These are phyloP conservation scores for Calamus simplicifolius DNA, from an alignment of 176 grass and related monocot species.

Conservation along the genomic window DNA sequence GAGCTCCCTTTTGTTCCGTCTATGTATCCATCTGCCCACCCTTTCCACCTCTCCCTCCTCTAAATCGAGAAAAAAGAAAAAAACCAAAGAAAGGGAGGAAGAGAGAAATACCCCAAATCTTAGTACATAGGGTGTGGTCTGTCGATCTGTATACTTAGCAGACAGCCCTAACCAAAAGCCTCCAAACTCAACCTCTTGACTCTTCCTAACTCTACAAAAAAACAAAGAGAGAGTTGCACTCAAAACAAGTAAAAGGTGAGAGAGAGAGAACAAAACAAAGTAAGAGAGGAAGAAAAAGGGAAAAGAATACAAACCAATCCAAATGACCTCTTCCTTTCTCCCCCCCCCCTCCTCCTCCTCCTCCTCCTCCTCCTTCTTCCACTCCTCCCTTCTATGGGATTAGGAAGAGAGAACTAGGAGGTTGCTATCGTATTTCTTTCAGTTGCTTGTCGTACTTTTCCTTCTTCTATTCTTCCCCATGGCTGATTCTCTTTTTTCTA, in stretches of 20 bases:
- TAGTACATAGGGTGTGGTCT: conserved; percentile 1
- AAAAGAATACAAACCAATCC: conserved; percentile 21
- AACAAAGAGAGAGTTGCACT: conserved; percentile 41
- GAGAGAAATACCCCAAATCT: conserved; percentile 1
- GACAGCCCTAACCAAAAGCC: not conserved
- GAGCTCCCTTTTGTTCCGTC: not conserved
- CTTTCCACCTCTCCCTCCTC: not conserved
- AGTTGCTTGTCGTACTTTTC: conserved; percentile 14
- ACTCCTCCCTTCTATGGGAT: not conserved
- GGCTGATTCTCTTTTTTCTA: not conserved
- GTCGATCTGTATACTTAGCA: too few species aligned
- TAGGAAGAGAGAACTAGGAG: not conserved
- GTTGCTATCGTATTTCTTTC: not conserved
- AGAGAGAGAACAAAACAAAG: conserved; percentile 27
- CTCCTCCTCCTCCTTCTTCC: not conserved
- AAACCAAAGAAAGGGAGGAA: not conserved
- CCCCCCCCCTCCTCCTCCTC: not conserved
- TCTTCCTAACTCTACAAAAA: conserved; percentile 10
- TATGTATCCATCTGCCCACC: not conserved
- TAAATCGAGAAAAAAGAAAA: conserved; percentile 17
- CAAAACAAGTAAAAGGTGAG: conserved; percentile 19
- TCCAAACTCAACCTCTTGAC: not conserved
- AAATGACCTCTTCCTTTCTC: conserved; percentile 1
- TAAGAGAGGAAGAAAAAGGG: conserved; percentile 8
- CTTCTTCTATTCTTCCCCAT: not conserved